Conservation (phyloP, 2,329 filamentous ascomycete genomes). For the Aspergillus neotritici region DNA sequence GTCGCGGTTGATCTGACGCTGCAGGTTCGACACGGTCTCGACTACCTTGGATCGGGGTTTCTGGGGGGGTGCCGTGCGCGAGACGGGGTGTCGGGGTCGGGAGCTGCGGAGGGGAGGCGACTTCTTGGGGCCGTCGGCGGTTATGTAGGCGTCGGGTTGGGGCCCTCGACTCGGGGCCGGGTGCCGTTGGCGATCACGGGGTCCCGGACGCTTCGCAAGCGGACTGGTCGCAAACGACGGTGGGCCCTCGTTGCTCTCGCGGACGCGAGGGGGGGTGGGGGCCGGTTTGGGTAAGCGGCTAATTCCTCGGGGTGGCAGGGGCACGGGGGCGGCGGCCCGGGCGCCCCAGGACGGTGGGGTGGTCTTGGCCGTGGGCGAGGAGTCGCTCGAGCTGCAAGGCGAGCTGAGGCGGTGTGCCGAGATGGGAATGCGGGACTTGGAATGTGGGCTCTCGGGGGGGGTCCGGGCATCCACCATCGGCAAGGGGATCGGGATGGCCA, state of each 20-base stretch:
- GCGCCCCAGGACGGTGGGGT: conserved; percentile 29
- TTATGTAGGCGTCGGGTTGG: conserved; percentile 68
- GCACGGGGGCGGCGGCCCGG: conserved; percentile 24
- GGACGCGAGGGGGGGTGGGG: conserved; percentile 22
- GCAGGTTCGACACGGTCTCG: conserved; percentile 49
- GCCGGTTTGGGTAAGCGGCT: conserved; percentile 40
- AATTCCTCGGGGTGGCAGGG: conserved; percentile 35
- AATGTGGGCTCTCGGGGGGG: conserved; percentile 27
- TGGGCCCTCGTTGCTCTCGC: conserved; percentile 21
- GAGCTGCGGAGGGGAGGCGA: conserved; percentile 78
- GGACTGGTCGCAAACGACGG: conserved; percentile 28
- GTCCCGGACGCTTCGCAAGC: conserved; percentile 31
- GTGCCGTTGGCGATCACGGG: conserved; percentile 29
- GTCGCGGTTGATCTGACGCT: conserved; percentile 31
- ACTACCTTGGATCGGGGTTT: conserved; percentile 62
- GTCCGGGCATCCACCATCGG: conserved; percentile 24
- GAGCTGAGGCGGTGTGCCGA: conserved; percentile 36
- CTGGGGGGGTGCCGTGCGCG: conserved; percentile 60
- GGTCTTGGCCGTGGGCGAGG: conserved; percentile 31
- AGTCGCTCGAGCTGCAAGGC: conserved; percentile 38
- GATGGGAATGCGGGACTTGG: conserved; percentile 44
- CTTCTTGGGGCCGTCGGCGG: conserved; percentile 62
- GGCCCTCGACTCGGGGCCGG: conserved; percentile 47
- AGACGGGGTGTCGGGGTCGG: conserved; percentile 72
- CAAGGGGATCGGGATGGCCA: conserved; percentile 31